A percentile compares a stretch with the other conserved stretches of the same genome.
Evolutionary conservation across 78 protist genomes (phyloP).

Genomic region (Pigoraptor vietnamica): DNA sequence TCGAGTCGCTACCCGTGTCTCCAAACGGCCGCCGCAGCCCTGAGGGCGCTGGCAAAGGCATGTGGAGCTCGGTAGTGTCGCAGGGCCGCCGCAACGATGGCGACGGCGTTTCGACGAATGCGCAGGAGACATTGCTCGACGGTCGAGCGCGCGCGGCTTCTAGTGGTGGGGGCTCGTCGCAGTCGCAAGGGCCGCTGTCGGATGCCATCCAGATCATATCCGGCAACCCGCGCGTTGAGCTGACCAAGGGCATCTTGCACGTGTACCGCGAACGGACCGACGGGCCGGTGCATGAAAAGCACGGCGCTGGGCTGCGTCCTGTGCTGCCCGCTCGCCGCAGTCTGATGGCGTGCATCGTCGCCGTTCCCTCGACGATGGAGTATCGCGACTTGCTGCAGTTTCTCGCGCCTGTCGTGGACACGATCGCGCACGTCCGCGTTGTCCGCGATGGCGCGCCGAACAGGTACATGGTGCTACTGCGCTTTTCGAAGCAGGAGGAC

Average conservation of each 20-base stretch:
- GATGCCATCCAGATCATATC: neutral
- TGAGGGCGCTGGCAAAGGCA: neutral
- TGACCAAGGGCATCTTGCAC: constrained; percentile 49
- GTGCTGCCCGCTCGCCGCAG: neutral
- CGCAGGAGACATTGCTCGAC: too few species aligned
- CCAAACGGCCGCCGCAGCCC: neutral
- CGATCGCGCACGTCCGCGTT: neutral
- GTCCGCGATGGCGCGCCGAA: constrained; percentile 39
- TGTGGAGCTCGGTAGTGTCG: neutral
- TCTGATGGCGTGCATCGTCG: neutral
- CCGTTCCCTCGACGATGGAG: neutral
- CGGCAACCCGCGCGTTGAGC: constrained; percentile 57
- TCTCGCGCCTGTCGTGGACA: neutral
- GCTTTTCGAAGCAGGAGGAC: constrained; percentile 12
- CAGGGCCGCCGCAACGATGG: neutral
- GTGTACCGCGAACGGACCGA: neutral
- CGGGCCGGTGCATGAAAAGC: too few species aligned
- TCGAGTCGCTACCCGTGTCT: neutral
- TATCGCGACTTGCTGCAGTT: constrained; percentile 6
- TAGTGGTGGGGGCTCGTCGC: too few species aligned
- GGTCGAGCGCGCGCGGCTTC: too few species aligned
- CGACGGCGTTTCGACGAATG: neutral
- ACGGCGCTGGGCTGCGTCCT: constrained; percentile 7
- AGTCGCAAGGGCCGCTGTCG: too few species aligned
- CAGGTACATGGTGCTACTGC: constrained; percentile 56